Evolutionary conservation across 495 filamentous ascomycete species (phyloP).

Genomic region (Darksidea phi): DNA sequence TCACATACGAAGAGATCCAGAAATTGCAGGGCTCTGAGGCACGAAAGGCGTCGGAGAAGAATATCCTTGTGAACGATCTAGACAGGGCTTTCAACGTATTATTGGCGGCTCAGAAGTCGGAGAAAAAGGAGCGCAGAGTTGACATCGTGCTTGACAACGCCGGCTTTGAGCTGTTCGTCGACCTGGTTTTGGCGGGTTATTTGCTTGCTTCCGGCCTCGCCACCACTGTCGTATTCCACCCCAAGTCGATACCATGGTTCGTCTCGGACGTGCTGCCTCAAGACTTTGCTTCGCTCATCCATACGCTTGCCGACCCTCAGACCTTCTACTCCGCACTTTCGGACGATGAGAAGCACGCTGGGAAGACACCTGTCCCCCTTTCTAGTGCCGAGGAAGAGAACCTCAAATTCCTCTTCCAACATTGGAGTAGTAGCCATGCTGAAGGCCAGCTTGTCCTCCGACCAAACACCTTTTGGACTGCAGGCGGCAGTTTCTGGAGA

Average conservation of each 20-base stretch:
- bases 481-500: conserved; percentile 80
- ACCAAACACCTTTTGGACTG: conserved; percentile 87
- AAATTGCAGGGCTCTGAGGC: conserved; percentile 88
- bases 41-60: conserved; percentile 77
- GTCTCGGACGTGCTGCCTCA: conserved; percentile 87
- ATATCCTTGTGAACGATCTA: conserved; percentile 85
- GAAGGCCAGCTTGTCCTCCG: conserved; percentile 79
- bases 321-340: conserved; percentile 67
- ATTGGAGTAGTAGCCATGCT: conserved; percentile 75
- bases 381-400: conserved; percentile 65
- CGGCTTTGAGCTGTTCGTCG: conserved; percentile 94
- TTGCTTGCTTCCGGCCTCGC: conserved; percentile 78
- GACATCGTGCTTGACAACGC: conserved; percentile 96
- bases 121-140: conserved; percentile 65
- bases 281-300: conserved; percentile 79
- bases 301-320: conserved; percentile 69
- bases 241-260: conserved; percentile 95
- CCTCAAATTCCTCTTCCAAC: conserved; percentile 71
- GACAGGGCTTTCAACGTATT: conserved; percentile 68
- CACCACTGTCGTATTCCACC: conserved; percentile 83
- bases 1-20: conserved; percentile 94
- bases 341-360: conserved; percentile 61
- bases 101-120: conserved; percentile 53
- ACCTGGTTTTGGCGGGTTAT: conserved; percentile 87
- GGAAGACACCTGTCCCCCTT: conserved; percentile 57